phyloP scores from a whole-genome alignment of 129 eudicot genomes.

The Helianthus annuus region DNA sequence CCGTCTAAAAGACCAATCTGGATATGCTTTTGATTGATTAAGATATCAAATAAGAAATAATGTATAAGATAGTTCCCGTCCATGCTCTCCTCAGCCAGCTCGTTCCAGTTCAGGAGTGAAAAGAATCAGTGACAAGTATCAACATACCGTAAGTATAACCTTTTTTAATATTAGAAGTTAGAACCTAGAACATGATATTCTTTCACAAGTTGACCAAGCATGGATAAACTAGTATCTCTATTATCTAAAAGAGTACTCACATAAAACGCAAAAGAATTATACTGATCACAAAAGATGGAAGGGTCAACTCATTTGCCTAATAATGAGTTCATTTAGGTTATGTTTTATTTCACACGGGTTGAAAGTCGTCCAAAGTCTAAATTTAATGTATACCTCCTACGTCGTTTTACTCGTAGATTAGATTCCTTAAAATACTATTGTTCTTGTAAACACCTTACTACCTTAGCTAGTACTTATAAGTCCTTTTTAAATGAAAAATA shows the following conservation, averaged over 20 bases:
- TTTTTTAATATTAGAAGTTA: slow-evolving; percentile 3
- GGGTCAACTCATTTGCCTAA: neutral
- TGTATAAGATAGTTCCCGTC: neutral
- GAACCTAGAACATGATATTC: slow-evolving; percentile 14
- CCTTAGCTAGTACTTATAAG: neutral
- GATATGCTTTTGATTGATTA: neutral
- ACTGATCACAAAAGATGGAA: slow-evolving; percentile 1
- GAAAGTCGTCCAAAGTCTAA: neutral
- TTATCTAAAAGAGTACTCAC: neutral
- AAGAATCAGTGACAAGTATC: slow-evolving; percentile 8
- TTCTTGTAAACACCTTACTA: neutral
- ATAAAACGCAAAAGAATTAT: neutral
- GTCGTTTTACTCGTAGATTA: neutral
- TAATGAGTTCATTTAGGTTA: neutral
- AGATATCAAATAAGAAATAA: neutral
- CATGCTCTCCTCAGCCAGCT: slow-evolving; percentile 28
- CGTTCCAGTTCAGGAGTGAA: slow-evolving; percentile 13
- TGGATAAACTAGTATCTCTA: neutral
- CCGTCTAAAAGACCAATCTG: neutral
- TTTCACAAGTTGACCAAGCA: slow-evolving; percentile 2
- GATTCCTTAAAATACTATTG: neutral
- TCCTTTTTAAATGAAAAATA: neutral
- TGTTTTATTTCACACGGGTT: neutral
- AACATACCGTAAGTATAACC: slow-evolving; percentile 1
- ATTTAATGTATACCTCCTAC: neutral